These are phyloP conservation scores for Plasmodium gallinaceum DNA, from an alignment of 169 alveolate genomes.

Conservation along the genomic window DNA sequence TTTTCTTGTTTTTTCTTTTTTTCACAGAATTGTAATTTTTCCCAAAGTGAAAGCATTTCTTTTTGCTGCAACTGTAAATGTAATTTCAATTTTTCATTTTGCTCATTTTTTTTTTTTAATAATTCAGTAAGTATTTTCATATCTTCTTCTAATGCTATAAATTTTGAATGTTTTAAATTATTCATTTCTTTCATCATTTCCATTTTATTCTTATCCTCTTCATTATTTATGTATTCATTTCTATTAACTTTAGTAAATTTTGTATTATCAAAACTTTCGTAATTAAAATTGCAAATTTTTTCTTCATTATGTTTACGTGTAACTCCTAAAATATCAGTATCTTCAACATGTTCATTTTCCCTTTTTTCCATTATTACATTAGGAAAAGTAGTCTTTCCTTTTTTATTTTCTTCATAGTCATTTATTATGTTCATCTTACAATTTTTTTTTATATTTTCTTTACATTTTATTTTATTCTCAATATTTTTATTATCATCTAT, in stretches of 20 bases:
- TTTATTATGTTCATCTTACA: background rate
- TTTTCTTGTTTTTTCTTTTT: slow-evolving; percentile 12
- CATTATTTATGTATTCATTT: background rate
- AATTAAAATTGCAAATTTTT: too few species aligned
- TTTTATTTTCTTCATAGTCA: slow-evolving; percentile 2
- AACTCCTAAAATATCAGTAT: background rate
- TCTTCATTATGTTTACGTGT: background rate
- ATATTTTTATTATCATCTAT: background rate
- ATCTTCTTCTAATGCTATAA: slow-evolving; percentile 2
- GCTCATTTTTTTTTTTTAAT: slow-evolving; percentile 26
- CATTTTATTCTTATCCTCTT: background rate
- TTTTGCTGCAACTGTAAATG: slow-evolving; percentile 4
- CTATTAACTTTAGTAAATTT: too few species aligned
- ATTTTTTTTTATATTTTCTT: background rate
- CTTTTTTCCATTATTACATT: background rate
- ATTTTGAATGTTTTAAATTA: background rate
- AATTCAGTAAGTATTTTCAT: slow-evolving; percentile 14
- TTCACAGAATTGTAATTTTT: slow-evolving; percentile 2
- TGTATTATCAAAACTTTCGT: too few species aligned
- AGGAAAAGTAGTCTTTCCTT: background rate
- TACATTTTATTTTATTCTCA: background rate
- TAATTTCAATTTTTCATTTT: slow-evolving; percentile 30
- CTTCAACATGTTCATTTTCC: background rate
- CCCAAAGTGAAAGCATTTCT: slow-evolving; percentile 37
- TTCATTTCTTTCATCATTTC: background rate